Conservation (phyloP, 2,329 filamentous ascomycete species). For the Mycosphaerella sp. region DNA sequence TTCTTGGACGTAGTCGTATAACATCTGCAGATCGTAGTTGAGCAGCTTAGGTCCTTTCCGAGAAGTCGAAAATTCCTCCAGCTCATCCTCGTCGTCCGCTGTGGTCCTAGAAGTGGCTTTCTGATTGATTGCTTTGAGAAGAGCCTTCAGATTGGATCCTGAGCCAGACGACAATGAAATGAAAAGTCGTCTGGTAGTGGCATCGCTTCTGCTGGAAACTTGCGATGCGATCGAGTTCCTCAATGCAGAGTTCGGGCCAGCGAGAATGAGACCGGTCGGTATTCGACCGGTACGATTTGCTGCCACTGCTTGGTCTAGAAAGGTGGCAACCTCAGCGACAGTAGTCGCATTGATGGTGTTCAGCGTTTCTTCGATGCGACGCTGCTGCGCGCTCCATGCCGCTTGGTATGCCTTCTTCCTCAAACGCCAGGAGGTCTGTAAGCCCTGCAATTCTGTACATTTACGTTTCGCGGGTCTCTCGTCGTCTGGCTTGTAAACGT, state of each 20-base stretch:
- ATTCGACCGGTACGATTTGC: constrained; percentile 8
- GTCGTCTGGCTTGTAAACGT: constrained; percentile 39
- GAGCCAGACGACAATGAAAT: constrained; percentile 64
- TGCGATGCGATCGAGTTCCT: constrained; percentile 69
- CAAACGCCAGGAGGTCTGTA: constrained; percentile 39
- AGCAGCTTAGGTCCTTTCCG: constrained; percentile 49
- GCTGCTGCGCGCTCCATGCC: constrained; percentile 60
- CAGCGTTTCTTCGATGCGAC: constrained; percentile 52
- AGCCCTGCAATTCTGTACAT: constrained; percentile 30
- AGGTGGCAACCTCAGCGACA: constrained; percentile 36
- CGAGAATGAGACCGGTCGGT: constrained; percentile 53
- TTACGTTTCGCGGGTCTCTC: constrained; percentile 39
- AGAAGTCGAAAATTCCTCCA: constrained; percentile 33
- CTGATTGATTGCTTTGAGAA: constrained; percentile 66
- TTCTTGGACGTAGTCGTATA: constrained; percentile 55
- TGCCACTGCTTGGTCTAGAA: constrained; percentile 33
- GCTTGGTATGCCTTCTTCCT: constrained; percentile 56
- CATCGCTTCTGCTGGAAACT: constrained; percentile 43
- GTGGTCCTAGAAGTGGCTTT: constrained; percentile 50
- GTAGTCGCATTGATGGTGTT: constrained; percentile 38
- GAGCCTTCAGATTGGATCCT: constrained; percentile 65
- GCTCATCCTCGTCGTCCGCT: constrained; percentile 46
- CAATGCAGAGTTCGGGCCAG: constrained; percentile 71
- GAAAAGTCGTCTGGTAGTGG: constrained; percentile 49
- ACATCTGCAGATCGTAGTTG: constrained; percentile 70